Conservation (phyloP, 179 eudicot species). For the Drosera spatulata region DNA sequence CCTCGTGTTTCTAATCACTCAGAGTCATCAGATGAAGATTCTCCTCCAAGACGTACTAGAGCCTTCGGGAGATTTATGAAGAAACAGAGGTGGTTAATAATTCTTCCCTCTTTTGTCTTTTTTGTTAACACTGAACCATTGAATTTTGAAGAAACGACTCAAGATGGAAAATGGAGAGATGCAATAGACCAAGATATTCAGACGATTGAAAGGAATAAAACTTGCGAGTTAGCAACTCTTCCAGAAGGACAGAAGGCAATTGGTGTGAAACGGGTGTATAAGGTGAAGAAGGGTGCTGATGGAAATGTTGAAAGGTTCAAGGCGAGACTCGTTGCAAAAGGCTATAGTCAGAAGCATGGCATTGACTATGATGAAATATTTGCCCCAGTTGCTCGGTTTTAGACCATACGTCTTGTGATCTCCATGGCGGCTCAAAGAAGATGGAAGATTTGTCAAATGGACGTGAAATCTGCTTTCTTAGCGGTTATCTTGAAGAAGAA, state of each 20-base stretch:
- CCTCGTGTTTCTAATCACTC: too few relatives aligned
- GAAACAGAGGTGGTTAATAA: background rate
- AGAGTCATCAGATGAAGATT: background rate
- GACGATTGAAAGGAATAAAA: background rate
- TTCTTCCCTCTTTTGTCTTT: background rate
- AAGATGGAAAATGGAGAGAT: background rate
- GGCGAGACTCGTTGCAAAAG: background rate
- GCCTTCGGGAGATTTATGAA: background rate
- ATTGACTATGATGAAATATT: background rate
- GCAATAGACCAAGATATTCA: background rate
- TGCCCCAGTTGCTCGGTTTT: background rate
- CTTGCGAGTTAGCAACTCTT: background rate
- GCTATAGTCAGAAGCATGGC: background rate
- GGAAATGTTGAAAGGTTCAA: background rate
- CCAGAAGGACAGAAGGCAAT: background rate
- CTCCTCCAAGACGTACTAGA: background rate
- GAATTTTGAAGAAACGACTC: background rate
- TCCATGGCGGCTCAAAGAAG: background rate
- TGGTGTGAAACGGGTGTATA: slow-evolving; percentile 1
- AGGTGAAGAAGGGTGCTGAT: background rate
- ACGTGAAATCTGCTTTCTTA: background rate
- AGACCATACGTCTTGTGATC: background rate
- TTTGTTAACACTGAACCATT: background rate
- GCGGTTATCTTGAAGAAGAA: background rate
- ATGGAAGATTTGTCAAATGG: background rate